Percentiles rank a stretch among this genome's conserved stretches.
These are phyloP conservation scores for Aspergillus sp. DNA, from an alignment of 2,329 filamentous ascomycete species.

Conservation along the genomic window DNA sequence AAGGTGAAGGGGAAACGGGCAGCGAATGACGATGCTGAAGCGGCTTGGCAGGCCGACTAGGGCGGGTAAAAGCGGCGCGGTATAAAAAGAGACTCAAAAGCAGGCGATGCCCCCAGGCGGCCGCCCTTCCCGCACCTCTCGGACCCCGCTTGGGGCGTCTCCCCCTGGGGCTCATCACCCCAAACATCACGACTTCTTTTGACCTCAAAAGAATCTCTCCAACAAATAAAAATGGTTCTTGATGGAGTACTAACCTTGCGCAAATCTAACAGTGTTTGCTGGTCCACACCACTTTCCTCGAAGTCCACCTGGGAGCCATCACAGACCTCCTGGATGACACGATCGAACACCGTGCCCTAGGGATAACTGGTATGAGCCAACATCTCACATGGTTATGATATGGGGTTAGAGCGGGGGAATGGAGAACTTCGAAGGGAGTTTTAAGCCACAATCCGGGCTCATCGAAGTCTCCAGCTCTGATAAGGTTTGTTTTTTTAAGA, in stretches of 20 bases:
- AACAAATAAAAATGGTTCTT: slow-evolving; percentile 8
- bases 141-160: slow-evolving; percentile 32
- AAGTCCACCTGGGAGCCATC: slow-evolving; percentile 91
- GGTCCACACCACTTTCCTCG: slow-evolving; percentile 91
- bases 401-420: slow-evolving; percentile 3
- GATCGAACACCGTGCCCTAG: slow-evolving; percentile 77
- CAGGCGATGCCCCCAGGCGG: slow-evolving; percentile 40
- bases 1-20: slow-evolving; percentile 16
- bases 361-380: slow-evolving; percentile 31
- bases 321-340: slow-evolving; percentile 92
- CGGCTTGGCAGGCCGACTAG: slow-evolving; percentile 24
- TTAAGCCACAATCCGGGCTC: neutral
- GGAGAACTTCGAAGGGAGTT: slow-evolving; percentile 6
- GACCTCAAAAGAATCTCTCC: slow-evolving; percentile 14
- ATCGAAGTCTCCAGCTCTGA: slow-evolving; percentile 14
- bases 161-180: neutral
- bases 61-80: slow-evolving; percentile 36
- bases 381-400: slow-evolving; percentile 11
- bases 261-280: slow-evolving; percentile 82
- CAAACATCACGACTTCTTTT: slow-evolving; percentile 1
- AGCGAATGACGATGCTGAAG: slow-evolving; percentile 16
- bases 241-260: slow-evolving; percentile 67
- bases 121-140: slow-evolving; percentile 38
- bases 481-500: slow-evolving; percentile 21
- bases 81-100: slow-evolving; percentile 47